Evolutionary conservation across 257 asterid species (phyloP), one percentile per base, ranked within the genome.

Genomic region (Oldenlandia corymbosa): DNA sequence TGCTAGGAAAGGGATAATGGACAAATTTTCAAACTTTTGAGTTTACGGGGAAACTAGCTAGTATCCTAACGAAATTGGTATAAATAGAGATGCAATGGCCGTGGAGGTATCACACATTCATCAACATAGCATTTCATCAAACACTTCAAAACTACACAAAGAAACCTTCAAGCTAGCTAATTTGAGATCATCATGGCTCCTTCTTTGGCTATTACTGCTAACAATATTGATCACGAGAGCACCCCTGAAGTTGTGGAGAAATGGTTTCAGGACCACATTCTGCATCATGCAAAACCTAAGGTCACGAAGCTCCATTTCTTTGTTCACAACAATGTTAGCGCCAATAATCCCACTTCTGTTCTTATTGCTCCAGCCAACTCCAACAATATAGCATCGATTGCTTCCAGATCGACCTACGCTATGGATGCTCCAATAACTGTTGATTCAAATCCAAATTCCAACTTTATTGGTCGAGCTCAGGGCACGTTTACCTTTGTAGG

Each of bases 271-370:
- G 16, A 52, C 58, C 58, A 10, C 23, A 31, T 34, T 10, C n/a
- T n/a, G n/a, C 17, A 10, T 12, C 5, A 6, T 7, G 5, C 58
- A 26, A 52, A 5, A 11, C 58, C 58, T 16, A 52, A 52, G 58
- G 34, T 27, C 14, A 23, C 58, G 34, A 12, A 26, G 32, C 58
- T 52, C 26, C 58, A 52, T 52, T 52, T 52, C 58, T 52, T n/a
- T 30, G 58, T 52, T 34, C 58, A 52, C 58, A 34, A 52, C 58
- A 52, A 24, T 5, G 58, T 52, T 3, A 52, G 34, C 8, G 58
- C 58, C 20, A 16, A 27, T 4, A 52, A 12, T 30, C 58, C 58
- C 58, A 52, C 18, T 14, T 31, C 58, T 5, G 58, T 52, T 1
- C 32, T 52, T 17, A 27, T 52, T 9, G 58, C 58, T 23, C 58